These are phyloP conservation scores for Rosa rugosa DNA, from an alignment of 306 rosid species.

Conservation along the genomic window DNA sequence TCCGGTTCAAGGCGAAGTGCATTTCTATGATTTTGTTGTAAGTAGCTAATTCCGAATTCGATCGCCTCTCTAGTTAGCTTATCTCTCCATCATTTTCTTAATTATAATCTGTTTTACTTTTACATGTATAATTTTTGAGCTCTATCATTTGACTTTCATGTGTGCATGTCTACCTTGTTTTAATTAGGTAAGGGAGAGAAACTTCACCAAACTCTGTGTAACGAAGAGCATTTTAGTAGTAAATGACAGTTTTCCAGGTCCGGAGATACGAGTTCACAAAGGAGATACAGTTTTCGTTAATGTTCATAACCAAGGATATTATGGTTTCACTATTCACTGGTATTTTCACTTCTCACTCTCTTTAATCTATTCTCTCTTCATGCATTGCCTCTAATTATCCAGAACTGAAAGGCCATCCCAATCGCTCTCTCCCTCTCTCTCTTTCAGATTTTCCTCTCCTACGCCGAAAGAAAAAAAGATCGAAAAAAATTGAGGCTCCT, in stretches of 20 bases:
- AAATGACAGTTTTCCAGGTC: constrained; percentile 63
- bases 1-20: background rate
- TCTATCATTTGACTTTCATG: no score
- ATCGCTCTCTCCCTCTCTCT: background rate
- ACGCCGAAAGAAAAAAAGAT: no score
- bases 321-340: constrained; percentile 64
- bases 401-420: background rate
- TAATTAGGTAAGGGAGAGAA: background rate
- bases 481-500: no score
- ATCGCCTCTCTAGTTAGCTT: background rate
- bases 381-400: background rate
- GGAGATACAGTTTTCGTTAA: constrained; percentile 54
- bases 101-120: no score
- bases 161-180: background rate
- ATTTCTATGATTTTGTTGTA: background rate
- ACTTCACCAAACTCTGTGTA: constrained; percentile 40
- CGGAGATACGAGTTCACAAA: constrained; percentile 36
- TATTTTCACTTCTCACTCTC: constrained; percentile 2
- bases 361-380: no score
- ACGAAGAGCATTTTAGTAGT: constrained; percentile 53
- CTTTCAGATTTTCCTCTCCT: no score
- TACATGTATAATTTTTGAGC: no score
- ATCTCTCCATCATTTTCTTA: background rate
- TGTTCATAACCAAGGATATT: constrained; percentile 45
- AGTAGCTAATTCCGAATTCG: background rate